Conservation (phyloP, 2,329 filamentous ascomycete genomes). For the Fusarium sp. region DNA sequence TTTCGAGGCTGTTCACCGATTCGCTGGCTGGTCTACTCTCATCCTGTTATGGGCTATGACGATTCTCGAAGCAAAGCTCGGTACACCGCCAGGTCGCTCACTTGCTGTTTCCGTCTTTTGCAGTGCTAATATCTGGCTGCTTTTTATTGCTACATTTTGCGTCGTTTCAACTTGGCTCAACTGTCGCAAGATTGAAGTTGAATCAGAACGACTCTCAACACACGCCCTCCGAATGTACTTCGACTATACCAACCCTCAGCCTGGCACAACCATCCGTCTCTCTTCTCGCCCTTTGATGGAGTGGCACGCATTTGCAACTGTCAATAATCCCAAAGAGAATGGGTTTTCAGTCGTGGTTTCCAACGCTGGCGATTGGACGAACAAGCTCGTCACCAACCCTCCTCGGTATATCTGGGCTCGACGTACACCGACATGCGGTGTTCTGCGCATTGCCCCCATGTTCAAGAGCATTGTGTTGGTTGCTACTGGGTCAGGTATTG, state of each 20-base stretch:
- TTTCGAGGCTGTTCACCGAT: conserved; percentile 32
- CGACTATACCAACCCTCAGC: conserved; percentile 64
- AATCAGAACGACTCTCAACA: conserved; percentile 70
- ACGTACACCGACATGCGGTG: conserved; percentile 71
- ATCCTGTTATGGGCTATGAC: conserved; percentile 28
- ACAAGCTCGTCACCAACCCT: conserved; percentile 69
- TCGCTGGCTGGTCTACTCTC: conserved; percentile 36
- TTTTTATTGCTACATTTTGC: conserved; percentile 68
- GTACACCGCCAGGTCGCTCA: conserved; percentile 60
- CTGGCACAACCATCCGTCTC: conserved; percentile 61
- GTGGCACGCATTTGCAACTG: conserved; percentile 78
- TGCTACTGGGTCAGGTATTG: conserved; percentile 76
- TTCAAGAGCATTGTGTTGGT: conserved; percentile 72
- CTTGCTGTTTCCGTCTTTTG: conserved; percentile 45
- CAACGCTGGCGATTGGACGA: conserved; percentile 73
- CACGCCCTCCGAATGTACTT: conserved; percentile 79
- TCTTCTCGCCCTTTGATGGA: conserved; percentile 71
- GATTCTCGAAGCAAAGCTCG: conserved; percentile 66
- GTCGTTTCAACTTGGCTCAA: conserved; percentile 76
- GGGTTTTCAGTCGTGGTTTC: conserved; percentile 75
- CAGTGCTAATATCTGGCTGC: conserved; percentile 68
- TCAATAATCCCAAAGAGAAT: conserved; percentile 62
- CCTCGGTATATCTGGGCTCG: conserved; percentile 72
- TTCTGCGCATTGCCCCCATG: conserved; percentile 71
- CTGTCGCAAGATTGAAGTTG: conserved; percentile 71